These are phyloP conservation scores for Diaporthe aspalathi DNA, from an alignment of 2,329 filamentous ascomycete genomes.

Conservation along the genomic window DNA sequence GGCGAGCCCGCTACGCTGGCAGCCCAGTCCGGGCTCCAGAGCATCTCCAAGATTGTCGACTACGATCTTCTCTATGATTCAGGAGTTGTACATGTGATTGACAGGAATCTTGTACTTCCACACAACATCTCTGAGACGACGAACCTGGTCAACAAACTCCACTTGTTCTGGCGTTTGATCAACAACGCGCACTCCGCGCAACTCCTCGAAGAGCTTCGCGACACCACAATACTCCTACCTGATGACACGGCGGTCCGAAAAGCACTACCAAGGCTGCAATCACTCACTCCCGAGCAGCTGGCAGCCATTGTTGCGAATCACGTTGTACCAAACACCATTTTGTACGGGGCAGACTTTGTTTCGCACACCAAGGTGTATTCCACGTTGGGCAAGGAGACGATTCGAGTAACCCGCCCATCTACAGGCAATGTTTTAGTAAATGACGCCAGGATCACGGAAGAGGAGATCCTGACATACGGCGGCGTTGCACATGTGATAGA, in stretches of 20 bases:
- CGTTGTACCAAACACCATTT: background rate
- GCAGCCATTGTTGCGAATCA: slow-evolving; percentile 1
- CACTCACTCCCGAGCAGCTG: background rate
- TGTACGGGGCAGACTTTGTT: background rate
- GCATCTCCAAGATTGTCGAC: background rate
- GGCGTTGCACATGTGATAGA: slow-evolving; percentile 11
- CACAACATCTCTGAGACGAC: slow-evolving; percentile 13
- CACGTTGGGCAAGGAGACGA: background rate
- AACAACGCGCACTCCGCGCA: background rate
- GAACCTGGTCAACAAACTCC: background rate
- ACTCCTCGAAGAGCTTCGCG: slow-evolving; percentile 6
- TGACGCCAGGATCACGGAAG: background rate
- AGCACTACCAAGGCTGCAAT: background rate
- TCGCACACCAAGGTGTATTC: background rate
- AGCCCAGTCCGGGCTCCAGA: background rate
- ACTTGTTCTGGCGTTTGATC: background rate
- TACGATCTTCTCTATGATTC: background rate
- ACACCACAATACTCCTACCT: background rate
- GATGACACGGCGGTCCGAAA: background rate
- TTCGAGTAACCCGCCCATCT: background rate
- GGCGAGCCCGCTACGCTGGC: background rate
- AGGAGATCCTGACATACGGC: background rate
- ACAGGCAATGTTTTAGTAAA: background rate
- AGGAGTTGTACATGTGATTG: slow-evolving; percentile 2
- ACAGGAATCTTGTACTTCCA: slow-evolving; percentile 6